Evolutionary conservation across 2,329 filamentous ascomycete species (phyloP).

Genomic region (Chaetomiaceae sp.): DNA sequence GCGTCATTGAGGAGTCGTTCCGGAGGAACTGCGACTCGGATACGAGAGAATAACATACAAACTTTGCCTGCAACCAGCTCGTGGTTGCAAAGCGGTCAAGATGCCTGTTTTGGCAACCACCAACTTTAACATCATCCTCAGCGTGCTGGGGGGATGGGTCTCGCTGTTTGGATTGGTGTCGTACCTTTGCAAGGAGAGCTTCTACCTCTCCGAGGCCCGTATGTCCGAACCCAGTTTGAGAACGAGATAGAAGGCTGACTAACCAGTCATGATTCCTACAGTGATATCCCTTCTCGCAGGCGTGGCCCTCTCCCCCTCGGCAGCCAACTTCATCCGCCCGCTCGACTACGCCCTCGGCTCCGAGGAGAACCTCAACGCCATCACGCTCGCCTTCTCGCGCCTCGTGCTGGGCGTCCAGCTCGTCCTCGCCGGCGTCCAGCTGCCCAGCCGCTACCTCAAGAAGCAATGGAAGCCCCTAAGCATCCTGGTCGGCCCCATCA

Average conservation of each 20-base stretch:
- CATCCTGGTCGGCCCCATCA: conserved; percentile 75
- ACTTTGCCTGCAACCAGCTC: not conserved
- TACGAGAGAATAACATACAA: not conserved
- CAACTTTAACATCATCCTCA: conserved; percentile 82
- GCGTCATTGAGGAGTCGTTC: not conserved
- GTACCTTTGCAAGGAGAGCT: conserved; percentile 82
- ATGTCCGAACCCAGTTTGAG: conserved; percentile 38
- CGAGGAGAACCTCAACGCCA: conserved; percentile 57
- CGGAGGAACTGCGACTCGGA: not conserved
- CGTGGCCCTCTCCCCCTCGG: conserved; percentile 72
- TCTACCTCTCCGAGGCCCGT: conserved; percentile 88
- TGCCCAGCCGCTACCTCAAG: conserved; percentile 76
- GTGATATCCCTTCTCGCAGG: conserved; percentile 82
- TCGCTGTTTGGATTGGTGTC: conserved; percentile 88
- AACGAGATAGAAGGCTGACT: not conserved
- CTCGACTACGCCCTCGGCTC: conserved; percentile 64
- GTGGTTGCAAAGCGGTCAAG: conserved; percentile 19
- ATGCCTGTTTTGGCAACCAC: conserved; percentile 44
- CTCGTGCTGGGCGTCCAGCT: conserved; percentile 88
- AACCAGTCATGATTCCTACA: conserved; percentile 35
- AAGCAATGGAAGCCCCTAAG: conserved; percentile 73
- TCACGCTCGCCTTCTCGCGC: conserved; percentile 80
- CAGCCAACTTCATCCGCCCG: conserved; percentile 69
- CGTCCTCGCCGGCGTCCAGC: conserved; percentile 80
- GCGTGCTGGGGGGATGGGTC: conserved; percentile 79